Conservation (phyloP, 306 rosid genomes). For the Dicorynia guianensis region DNA sequence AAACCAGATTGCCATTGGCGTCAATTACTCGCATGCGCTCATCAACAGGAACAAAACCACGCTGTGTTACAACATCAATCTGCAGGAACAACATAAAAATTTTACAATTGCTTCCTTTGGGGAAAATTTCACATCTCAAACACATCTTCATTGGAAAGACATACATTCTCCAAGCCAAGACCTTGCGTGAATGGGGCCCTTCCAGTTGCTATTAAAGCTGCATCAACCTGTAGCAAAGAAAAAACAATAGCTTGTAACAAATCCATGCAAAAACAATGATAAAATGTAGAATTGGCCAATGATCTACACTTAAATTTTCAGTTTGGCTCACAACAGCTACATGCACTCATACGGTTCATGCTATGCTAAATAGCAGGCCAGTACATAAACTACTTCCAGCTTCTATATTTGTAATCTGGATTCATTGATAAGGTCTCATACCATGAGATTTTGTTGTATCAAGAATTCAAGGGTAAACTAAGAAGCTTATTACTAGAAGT, state of each 20-base stretch:
- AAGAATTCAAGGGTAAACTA: not conserved
- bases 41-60: conserved; percentile 94
- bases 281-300: not conserved
- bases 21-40: conserved; percentile 89
- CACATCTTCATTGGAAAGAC: conserved; percentile 44
- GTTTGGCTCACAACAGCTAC: conserved; percentile 8
- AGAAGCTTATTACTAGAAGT: not conserved
- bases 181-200: conserved; percentile 95
- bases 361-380: not conserved
- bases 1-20: conserved; percentile 82
- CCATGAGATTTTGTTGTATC: not conserved
- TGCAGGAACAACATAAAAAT: conserved; percentile 48
- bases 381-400: not conserved
- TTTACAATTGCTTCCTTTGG: conserved; percentile 20
- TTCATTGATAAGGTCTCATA: conserved; percentile 15
- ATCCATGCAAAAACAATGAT: conserved; percentile 27
- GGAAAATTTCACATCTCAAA: conserved; percentile 17
- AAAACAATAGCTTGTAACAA: conserved; percentile 27
- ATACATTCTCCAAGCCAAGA: conserved; percentile 96
- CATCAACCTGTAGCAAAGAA: conserved; percentile 79
- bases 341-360: conserved; percentile 15
- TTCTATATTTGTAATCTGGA: conserved; percentile 3
- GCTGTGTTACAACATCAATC: conserved; percentile 83
- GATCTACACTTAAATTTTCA: conserved; percentile 24
- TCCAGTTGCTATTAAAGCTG: conserved; percentile 97